Evolutionary conservation across 768 basidiomycete species (phyloP), one percentile per base, ranked within the genome.

Genomic region (Panaeolus cyanescens): DNA sequence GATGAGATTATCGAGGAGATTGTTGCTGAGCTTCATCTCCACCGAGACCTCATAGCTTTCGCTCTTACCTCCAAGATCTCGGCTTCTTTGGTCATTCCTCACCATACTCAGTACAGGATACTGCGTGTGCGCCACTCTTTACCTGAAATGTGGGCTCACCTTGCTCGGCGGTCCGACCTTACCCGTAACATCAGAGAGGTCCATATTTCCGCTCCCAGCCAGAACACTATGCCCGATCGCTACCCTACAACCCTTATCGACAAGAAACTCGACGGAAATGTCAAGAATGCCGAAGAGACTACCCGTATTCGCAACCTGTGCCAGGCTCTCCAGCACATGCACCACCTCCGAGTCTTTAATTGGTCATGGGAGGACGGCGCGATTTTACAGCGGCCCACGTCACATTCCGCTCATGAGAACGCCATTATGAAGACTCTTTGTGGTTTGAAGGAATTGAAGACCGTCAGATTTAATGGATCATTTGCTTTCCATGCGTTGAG

Each of bases 71-170:
- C 78, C n/a, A 71, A 70, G 60, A 59, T 71, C 32, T 76, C 75
- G 55, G 72, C 75, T 56, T 66, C 64, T 17, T 65, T 79, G 56
- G 75, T 79, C 39, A 76, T 81, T 40, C 83, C 83, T 30, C 66
- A 75, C n/a, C 83, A 85, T 59, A 80, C 75, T 20, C 75, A 84
- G 62, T 84, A 85, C 69, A 79, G 83, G 55, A 72, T 79, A 57
- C 70, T 85, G 61, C 79, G 80, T 30, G 72, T 80, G n/a, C 74
- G 80, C 7, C 72, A 77, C 32, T 70, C 75, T 1, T 66, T 72
- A 50, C 77, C 79, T 13, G 68, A 71, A 19, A 70, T 84, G 64
- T 85, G 83, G 82, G 79, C 78, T 0, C 83, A 84, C 65, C 77
- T 85, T n/a, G 80, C 81, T 17, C 71, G 73, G 53, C 77, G 82